Percentiles rank a stretch among this genome's conserved stretches.
These are phyloP conservation scores for Zygoascus flipseniorum DNA, from an alignment of 805 yeast species.

Conservation along the genomic window DNA sequence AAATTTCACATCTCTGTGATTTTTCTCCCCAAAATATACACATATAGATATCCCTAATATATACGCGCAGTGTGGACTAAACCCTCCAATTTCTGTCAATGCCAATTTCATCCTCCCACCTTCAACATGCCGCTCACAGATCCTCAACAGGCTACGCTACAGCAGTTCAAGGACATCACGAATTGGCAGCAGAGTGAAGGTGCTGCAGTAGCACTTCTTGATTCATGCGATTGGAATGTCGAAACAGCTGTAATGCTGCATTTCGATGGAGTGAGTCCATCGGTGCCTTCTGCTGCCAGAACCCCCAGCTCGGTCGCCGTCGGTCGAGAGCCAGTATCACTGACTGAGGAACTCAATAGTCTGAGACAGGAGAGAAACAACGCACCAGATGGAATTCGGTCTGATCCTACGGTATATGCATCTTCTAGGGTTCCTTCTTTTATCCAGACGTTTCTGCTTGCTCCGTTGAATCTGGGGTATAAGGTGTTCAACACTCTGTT, in stretches of 20 bases:
- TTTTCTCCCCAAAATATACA: too few relatives aligned
- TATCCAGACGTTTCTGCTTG: constrained; percentile 25
- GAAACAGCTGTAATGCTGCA: constrained; percentile 24
- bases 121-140: neutral
- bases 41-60: too few relatives aligned
- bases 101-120: neutral
- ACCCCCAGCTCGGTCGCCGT: constrained; percentile 23
- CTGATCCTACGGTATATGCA: constrained; percentile 20
- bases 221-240: constrained; percentile 32
- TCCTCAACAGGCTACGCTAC: constrained; percentile 16
- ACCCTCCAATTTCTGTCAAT: too few relatives aligned
- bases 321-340: constrained; percentile 6
- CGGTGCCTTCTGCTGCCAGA: constrained; percentile 5
- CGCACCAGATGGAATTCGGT: constrained; percentile 25
- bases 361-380: neutral
- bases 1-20: too few relatives aligned
- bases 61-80: too few relatives aligned
- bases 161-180: constrained; percentile 27
- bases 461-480: constrained; percentile 29
- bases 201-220: constrained; percentile 24
- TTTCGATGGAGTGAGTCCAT: constrained; percentile 9
- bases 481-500: constrained; percentile 24
- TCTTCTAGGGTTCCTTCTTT: constrained; percentile 19
- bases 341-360: constrained; percentile 12
- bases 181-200: constrained; percentile 24